These are phyloP conservation scores for Chamaenerion angustifolium DNA, from an alignment of 345 rosid species.

Conservation along the genomic window DNA sequence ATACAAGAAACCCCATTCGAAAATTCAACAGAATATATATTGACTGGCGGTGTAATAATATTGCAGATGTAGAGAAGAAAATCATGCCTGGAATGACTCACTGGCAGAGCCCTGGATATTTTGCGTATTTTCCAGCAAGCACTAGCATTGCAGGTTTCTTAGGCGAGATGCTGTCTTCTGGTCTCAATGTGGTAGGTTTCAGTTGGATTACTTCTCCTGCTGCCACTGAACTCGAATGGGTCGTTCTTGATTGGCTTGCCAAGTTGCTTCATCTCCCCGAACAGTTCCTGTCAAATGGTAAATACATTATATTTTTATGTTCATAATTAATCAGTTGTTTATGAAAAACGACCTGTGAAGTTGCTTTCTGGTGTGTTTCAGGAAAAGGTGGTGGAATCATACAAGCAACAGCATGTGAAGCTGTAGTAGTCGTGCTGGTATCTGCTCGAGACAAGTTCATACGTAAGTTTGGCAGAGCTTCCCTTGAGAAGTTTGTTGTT, in stretches of 20 bases:
- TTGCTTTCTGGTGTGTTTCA: constrained; percentile 2
- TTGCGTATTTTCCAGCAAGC: constrained; percentile 78
- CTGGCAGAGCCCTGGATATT: constrained; percentile 83
- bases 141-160: constrained; percentile 81
- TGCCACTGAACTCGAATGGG: constrained; percentile 82
- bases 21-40: no score
- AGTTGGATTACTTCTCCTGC: constrained; percentile 95
- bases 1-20: no score
- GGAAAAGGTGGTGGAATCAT: constrained; percentile 90
- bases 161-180: constrained; percentile 96
- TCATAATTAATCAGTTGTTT: no score
- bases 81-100: constrained; percentile 80
- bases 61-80: constrained; percentile 51
- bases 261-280: constrained; percentile 64
- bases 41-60: not conserved
- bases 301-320: no score
- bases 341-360: not conserved
- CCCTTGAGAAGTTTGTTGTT: constrained; percentile 64
- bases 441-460: constrained; percentile 66
- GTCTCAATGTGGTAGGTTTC: constrained; percentile 70
- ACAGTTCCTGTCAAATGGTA: constrained; percentile 62
- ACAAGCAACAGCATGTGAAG: constrained; percentile 94
- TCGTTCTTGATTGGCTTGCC: constrained; percentile 87
- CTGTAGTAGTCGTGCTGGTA: constrained; percentile 57
- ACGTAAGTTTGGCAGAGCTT: constrained; percentile 38